Evolutionary conservation across 2,329 filamentous ascomycete species (phyloP).

Genomic region (Cercospora zeae-maydis): DNA sequence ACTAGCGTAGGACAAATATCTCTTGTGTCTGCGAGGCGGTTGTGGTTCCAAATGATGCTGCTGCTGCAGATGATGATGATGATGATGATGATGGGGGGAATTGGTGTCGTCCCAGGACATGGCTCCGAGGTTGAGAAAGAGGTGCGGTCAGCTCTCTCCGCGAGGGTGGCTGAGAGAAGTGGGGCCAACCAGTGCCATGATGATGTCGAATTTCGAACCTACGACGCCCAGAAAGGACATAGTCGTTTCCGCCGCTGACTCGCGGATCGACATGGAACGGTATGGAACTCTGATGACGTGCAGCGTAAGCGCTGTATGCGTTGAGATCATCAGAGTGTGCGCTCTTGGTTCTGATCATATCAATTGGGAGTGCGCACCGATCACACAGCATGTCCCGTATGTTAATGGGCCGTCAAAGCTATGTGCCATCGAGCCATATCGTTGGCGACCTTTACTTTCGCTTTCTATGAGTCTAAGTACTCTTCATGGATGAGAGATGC

Average conservation of each 20-base stretch:
- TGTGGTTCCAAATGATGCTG: background rate
- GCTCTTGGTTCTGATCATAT: background rate
- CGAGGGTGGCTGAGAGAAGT: conserved; percentile 1
- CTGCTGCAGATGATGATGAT: background rate
- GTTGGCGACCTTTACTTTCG: no score
- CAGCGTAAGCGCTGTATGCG: background rate
- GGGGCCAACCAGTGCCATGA: background rate
- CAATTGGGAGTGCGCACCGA: no score
- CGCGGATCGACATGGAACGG: background rate
- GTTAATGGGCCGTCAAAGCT: no score
- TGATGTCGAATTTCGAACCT: background rate
- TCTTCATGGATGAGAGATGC: background rate
- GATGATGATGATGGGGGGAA: background rate
- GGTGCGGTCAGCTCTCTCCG: background rate
- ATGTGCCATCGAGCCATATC: no score
- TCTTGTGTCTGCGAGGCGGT: conserved; percentile 3
- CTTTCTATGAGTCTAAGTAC: background rate
- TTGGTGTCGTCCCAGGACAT: background rate
- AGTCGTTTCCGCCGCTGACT: conserved; percentile 1
- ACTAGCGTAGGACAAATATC: conserved; percentile 5
- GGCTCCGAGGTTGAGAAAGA: background rate
- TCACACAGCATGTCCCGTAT: no score
- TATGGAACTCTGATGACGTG: background rate
- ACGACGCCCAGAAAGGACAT: background rate
- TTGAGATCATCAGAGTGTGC: background rate